A percentile compares a stretch with the other conserved stretches of the same genome.
phyloP scores from a whole-genome alignment of 73 alveolate species.

The Paramecium tetraurelia region DNA sequence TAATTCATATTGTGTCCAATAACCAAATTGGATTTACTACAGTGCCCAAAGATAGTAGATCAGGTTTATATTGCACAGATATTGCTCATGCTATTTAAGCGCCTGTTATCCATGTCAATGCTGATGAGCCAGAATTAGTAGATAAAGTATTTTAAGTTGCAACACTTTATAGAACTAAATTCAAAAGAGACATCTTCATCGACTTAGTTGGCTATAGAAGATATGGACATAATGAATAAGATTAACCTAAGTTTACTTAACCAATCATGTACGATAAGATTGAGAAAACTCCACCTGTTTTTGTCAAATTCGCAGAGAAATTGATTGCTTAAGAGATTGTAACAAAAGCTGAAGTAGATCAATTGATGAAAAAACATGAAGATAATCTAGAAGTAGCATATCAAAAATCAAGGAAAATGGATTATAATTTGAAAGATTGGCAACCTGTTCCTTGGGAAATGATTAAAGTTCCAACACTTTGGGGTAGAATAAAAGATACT shows the following conservation, averaged over 20 bases:
- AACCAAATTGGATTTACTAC: constrained; percentile 94
- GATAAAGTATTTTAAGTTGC: constrained; percentile 73
- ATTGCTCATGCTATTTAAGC: constrained; percentile 65
- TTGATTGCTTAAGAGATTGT: constrained; percentile 65
- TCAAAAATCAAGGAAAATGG: constrained; percentile 41
- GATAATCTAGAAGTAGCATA: constrained; percentile 70
- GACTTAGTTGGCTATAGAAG: constrained; percentile 78
- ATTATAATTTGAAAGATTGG: background rate
- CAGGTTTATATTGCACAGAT: constrained; percentile 69
- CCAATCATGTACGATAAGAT: constrained; percentile 79
- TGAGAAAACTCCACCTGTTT: constrained; percentile 64
- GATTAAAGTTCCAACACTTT: constrained; percentile 23
- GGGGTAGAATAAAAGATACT: constrained; percentile 62
- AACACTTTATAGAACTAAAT: constrained; percentile 72
- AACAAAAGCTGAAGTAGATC: constrained; percentile 59
- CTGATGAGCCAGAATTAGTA: constrained; percentile 78
- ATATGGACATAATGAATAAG: constrained; percentile 87
- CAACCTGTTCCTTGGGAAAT: constrained; percentile 56
- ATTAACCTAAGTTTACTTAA: constrained; percentile 80
- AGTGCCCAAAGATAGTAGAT: constrained; percentile 69
- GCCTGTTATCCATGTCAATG: constrained; percentile 75
- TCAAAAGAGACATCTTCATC: constrained; percentile 71
- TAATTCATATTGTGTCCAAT: constrained; percentile 82
- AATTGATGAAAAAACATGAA: constrained; percentile 52
- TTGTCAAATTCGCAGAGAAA: constrained; percentile 64